Base-by-base conservation (phyloP, 441 rosid species). In the Adansonia rubrostipa region DNA sequence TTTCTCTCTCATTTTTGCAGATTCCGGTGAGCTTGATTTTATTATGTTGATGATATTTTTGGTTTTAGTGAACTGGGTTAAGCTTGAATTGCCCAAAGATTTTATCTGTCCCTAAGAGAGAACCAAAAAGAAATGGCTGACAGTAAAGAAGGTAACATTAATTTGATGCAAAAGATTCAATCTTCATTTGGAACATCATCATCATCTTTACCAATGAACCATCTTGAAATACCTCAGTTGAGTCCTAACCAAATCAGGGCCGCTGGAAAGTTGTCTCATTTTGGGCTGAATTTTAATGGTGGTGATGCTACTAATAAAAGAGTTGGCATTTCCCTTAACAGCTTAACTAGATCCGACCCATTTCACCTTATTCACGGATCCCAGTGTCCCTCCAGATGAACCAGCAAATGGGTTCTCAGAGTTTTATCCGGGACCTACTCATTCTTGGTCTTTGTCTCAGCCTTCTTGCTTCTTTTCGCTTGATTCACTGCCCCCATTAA, bases 341-440 rank as follows among this genome's bases (percentile, higher is more conserved):
- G 71, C 97, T 96, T 7, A 88, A 85, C 84, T 92, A 89, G 80
- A 90, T 93, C 81, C 97, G 96, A 4, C 99, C 96, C 63, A 84
- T 95, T 76, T 92, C 98, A 0, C 99, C 97, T 0, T 92, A 82
- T 80, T 92, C 98, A 53, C 93, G 89, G 92, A 92, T 92, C 90
- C 95, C 90, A 2, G 85, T 76, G 80, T 82, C 92, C 64, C 83
- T 92, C 78, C 85, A 87, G 1, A 42, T 65, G n/a, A 89, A 80
- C 83, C 94, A 81, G 83, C 96, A 88, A 78, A 69, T 83, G 84
- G 85, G 89, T 77, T 80, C 89, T 0, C 91, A 78, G 82, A 84
- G 74, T 74, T 90, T 86, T 50, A 79, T 71, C 82, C 87, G 0
- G 91, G 86, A 13, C 87, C 90, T 15, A 77, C 87, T 64, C 99